Conservation (phyloP, 129 eudicot genomes). For the Tanacetum coccineum region DNA sequence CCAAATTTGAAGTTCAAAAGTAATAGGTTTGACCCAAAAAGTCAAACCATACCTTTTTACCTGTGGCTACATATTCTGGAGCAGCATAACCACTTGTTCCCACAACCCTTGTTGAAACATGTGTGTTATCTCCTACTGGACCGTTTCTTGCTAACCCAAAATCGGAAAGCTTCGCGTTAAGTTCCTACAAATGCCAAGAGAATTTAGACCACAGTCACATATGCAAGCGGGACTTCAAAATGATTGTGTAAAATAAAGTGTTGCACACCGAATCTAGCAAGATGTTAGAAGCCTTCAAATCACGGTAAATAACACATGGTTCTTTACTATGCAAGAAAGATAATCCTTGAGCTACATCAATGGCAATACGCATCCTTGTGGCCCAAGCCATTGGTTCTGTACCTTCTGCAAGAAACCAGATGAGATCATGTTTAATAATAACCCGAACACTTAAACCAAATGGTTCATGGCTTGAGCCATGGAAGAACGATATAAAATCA, state of each 20-base stretch:
- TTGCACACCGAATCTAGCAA: slow-evolving; percentile 61
- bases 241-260: too few species aligned
- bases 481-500: slow-evolving; percentile 20
- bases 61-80: slow-evolving; percentile 73
- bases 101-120: slow-evolving; percentile 74
- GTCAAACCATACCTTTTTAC: slow-evolving; percentile 33
- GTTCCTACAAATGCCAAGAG: slow-evolving; percentile 56
- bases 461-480: not conserved
- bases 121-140: slow-evolving; percentile 68
- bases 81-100: slow-evolving; percentile 81
- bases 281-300: slow-evolving; percentile 67
- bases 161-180: slow-evolving; percentile 63
- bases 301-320: slow-evolving; percentile 63
- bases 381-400: slow-evolving; percentile 59
- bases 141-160: slow-evolving; percentile 72
- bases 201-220: too few species aligned
- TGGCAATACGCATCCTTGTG: slow-evolving; percentile 55
- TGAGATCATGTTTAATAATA: too few species aligned
- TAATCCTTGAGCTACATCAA: slow-evolving; percentile 68
- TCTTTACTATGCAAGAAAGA: slow-evolving; percentile 60
- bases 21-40: slow-evolving; percentile 19
- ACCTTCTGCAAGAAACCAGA: slow-evolving; percentile 41
- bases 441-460: too few species aligned
- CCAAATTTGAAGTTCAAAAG: slow-evolving; percentile 6
- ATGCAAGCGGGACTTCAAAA: too few species aligned